A percentile compares a stretch with the other conserved stretches of the same genome.
phyloP scores from a whole-genome alignment of 2,329 filamentous ascomycete species.

The Fusarium sp. region DNA sequence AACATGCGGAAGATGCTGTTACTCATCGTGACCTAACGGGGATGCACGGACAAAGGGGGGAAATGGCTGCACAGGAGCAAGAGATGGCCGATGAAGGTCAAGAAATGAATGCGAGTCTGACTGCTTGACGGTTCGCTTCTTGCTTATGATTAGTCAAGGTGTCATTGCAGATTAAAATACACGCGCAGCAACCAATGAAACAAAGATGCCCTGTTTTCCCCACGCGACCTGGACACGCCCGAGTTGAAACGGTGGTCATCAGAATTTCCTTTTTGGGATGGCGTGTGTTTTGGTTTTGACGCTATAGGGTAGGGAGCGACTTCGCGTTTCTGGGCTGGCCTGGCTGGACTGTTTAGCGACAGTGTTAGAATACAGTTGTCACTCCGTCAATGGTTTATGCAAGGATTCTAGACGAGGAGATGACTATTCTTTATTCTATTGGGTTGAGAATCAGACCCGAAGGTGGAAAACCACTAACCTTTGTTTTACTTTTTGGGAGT shows the following conservation, averaged over 20 bases:
- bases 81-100: neutral
- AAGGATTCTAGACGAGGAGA: neutral
- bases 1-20: conserved; percentile 3
- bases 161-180: neutral
- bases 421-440: neutral
- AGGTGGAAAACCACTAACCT: neutral
- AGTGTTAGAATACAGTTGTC: neutral
- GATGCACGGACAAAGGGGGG: neutral
- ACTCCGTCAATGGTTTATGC: neutral
- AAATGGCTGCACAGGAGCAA: neutral
- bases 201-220: neutral
- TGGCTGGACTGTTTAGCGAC: too few relatives aligned
- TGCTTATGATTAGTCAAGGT: neutral
- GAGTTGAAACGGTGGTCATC: neutral
- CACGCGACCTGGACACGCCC: neutral
- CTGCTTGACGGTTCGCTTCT: neutral
- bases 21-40: neutral
- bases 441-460: too few relatives aligned
- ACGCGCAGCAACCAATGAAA: neutral
- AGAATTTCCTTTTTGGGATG: neutral
- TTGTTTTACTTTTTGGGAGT: neutral
- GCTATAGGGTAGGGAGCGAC: neutral
- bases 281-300: neutral
- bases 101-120: neutral
- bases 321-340: neutral